These are phyloP conservation scores for Microsporum ferrugineum DNA, from an alignment of 2,329 filamentous ascomycete genomes.

Conservation along the genomic window DNA sequence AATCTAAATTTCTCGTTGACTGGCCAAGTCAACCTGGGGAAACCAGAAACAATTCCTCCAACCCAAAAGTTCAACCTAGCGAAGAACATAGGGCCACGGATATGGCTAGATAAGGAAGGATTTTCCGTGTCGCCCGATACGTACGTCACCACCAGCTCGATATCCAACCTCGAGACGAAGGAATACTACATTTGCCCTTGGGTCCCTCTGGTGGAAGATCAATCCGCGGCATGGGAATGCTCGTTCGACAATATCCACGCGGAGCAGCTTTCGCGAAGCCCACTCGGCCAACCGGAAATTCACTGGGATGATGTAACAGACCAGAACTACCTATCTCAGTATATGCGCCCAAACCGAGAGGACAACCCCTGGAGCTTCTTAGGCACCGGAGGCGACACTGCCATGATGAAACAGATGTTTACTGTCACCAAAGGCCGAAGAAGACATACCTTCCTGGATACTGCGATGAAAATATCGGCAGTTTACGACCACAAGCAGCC, in stretches of 20 bases:
- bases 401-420: conserved; percentile 12
- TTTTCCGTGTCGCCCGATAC: conserved; percentile 12
- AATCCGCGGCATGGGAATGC: conserved; percentile 9
- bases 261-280: background rate
- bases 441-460: conserved; percentile 9
- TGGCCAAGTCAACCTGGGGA: conserved; percentile 7
- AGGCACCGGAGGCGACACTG: conserved; percentile 9
- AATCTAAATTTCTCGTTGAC: conserved; percentile 11
- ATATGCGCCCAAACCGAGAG: conserved; percentile 7
- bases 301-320: conserved; percentile 12
- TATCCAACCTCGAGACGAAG: background rate
- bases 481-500: conserved; percentile 8
- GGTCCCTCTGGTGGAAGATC: background rate
- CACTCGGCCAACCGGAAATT: conserved; percentile 9
- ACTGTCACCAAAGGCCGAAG: conserved; percentile 9
- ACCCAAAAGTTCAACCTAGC: conserved; percentile 5
- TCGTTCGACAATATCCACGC: conserved; percentile 9
- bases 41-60: conserved; percentile 7
- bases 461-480: conserved; percentile 7
- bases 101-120: conserved; percentile 12
- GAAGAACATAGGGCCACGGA: conserved; percentile 7
- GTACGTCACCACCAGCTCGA: conserved; percentile 5
- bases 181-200: conserved; percentile 9
- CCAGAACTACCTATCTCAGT: conserved; percentile 5
- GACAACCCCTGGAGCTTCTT: conserved; percentile 11